Evolutionary conservation across 768 basidiomycete genomes (phyloP).

Genomic region (Termitomyces eurrhizus): DNA sequence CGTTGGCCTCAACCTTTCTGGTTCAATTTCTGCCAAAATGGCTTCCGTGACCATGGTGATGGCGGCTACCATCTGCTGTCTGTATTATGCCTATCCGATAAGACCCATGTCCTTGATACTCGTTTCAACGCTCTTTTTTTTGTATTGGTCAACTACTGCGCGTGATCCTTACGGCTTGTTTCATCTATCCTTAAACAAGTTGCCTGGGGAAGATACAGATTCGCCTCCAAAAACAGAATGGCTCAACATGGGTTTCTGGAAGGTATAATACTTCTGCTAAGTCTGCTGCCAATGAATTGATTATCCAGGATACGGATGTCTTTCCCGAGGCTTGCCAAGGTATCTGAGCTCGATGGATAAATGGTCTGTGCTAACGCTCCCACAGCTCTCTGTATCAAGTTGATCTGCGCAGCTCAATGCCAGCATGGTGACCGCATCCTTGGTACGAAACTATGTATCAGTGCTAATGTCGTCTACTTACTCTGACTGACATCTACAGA

Average conservation of each 20-base stretch:
- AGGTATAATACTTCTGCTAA: constrained; percentile 31
- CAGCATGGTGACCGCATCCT: constrained; percentile 43
- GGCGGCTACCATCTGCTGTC: not conserved
- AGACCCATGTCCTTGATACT: constrained; percentile 1
- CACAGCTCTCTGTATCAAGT: constrained; percentile 45
- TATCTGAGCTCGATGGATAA: constrained; percentile 14
- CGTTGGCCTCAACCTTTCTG: not conserved
- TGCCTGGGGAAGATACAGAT: constrained; percentile 28
- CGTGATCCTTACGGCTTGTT: constrained; percentile 57
- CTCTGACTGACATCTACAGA: constrained; percentile 33
- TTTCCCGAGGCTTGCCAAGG: constrained; percentile 65
- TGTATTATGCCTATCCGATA: not conserved
- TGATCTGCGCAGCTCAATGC: constrained; percentile 39
- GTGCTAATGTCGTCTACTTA: not conserved
- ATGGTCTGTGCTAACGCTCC: not conserved
- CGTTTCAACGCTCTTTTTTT: not conserved
- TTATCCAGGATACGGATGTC: constrained; percentile 34
- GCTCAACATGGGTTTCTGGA: constrained; percentile 73
- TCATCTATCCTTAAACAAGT: constrained; percentile 49
- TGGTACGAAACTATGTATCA: constrained; percentile 31
- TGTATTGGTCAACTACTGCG: constrained; percentile 9
- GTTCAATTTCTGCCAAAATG: not conserved
- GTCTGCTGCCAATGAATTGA: not conserved
- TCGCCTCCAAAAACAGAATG: constrained; percentile 52
- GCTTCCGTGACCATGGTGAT: not conserved